Evolutionary conservation across 2,329 filamentous ascomycete genomes (phyloP).

Genomic region (Bimuria novae-zelandiae): DNA sequence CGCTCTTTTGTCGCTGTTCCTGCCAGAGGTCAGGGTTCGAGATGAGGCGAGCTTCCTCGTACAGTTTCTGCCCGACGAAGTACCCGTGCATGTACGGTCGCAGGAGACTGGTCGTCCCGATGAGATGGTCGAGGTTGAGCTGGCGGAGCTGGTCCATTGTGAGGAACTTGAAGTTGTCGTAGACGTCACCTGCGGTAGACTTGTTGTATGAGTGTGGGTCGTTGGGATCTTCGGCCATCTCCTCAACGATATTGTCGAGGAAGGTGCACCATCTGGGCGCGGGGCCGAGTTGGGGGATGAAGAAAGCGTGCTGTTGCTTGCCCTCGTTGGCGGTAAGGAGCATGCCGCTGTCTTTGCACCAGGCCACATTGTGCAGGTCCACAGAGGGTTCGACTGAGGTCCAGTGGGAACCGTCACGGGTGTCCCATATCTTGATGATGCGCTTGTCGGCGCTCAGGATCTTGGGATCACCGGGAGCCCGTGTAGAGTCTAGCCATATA

Average conservation of each 20-base stretch:
- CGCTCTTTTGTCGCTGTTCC: slow-evolving; percentile 85
- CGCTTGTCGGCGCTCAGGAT: slow-evolving; percentile 91
- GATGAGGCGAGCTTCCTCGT: slow-evolving; percentile 92
- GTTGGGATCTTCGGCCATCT: slow-evolving; percentile 85
- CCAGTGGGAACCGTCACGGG: slow-evolving; percentile 82
- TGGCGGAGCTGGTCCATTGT: slow-evolving; percentile 83
- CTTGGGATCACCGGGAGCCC: slow-evolving; percentile 71
- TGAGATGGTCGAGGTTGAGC: slow-evolving; percentile 83
- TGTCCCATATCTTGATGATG: slow-evolving; percentile 97
- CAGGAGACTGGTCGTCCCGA: slow-evolving; percentile 87
- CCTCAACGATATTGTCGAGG: slow-evolving; percentile 95
- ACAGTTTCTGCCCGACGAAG: slow-evolving; percentile 92
- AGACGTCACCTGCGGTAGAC: slow-evolving; percentile 77
- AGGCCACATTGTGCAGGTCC: slow-evolving; percentile 92
- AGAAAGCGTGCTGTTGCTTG: slow-evolving; percentile 91
- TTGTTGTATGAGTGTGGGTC: slow-evolving; percentile 61
- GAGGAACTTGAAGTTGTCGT: slow-evolving; percentile 99
- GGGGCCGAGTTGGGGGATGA: slow-evolving; percentile 89
- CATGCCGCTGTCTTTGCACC: slow-evolving; percentile 93
- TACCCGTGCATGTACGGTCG: slow-evolving; percentile 99
- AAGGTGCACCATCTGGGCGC: slow-evolving; percentile 96
- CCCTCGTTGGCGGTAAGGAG: slow-evolving; percentile 96
- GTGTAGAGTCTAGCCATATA: slow-evolving; percentile 63
- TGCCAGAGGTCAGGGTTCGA: slow-evolving; percentile 93
- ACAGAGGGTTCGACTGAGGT: slow-evolving; percentile 94